Percentiles rank a stretch among this genome's conserved stretches.
Evolutionary conservation across 768 basidiomycete genomes (phyloP).

Genomic region (Stropharia rugosoannulata): DNA sequence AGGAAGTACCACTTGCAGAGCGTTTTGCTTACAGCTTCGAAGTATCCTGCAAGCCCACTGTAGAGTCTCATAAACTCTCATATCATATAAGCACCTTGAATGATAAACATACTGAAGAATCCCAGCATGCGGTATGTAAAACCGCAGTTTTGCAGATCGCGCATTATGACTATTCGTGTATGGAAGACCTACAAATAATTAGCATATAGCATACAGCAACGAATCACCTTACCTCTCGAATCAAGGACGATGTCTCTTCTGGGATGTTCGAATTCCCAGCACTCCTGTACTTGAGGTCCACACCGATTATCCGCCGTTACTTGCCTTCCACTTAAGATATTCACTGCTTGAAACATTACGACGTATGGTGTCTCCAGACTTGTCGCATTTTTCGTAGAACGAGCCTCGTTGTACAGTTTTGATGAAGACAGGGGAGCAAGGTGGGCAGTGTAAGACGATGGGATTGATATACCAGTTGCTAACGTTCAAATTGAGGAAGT

Average conservation of each 20-base stretch:
- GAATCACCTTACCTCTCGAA: slow-evolving; percentile 50
- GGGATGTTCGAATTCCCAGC: slow-evolving; percentile 98
- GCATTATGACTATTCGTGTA: slow-evolving; percentile 96
- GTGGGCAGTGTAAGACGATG: slow-evolving; percentile 93
- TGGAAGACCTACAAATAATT: slow-evolving; percentile 62
- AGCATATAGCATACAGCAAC: background rate
- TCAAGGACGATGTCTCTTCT: slow-evolving; percentile 76
- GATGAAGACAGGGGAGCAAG: slow-evolving; percentile 93
- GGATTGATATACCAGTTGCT: slow-evolving; percentile 96
- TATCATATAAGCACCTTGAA: background rate
- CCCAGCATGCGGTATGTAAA: slow-evolving; percentile 94
- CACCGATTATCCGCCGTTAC: slow-evolving; percentile 60
- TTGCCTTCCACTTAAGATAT: slow-evolving; percentile 81
- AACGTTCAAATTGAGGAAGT: slow-evolving; percentile 1
- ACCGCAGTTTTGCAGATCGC: slow-evolving; percentile 80
- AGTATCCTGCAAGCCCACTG: slow-evolving; percentile 92
- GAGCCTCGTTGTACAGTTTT: slow-evolving; percentile 86
- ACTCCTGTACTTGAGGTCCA: slow-evolving; percentile 86
- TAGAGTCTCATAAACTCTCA: background rate
- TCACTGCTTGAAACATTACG: slow-evolving; percentile 96
- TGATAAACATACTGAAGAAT: slow-evolving; percentile 63
- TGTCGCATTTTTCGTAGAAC: slow-evolving; percentile 62
- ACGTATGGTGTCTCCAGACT: slow-evolving; percentile 95
- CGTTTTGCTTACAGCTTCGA: slow-evolving; percentile 65
- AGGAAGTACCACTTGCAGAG: background rate